These are phyloP conservation scores for Mrakia frigida DNA, from an alignment of 768 basidiomycete genomes.

Conservation along the genomic window DNA sequence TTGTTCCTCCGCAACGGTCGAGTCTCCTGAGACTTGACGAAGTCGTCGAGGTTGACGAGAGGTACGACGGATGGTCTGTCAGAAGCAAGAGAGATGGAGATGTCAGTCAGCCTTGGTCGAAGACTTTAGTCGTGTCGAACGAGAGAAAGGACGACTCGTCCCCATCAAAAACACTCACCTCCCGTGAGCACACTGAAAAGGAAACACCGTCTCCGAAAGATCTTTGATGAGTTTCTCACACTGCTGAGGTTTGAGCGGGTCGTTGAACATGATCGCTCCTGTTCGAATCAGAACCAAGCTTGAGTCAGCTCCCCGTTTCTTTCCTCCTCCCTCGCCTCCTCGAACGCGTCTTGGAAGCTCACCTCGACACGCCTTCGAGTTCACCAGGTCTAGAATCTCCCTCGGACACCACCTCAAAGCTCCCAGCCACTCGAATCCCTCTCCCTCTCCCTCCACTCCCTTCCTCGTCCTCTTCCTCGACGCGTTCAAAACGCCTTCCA, in stretches of 20 bases:
- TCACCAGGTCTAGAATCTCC: conserved; percentile 72
- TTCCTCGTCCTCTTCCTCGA: background rate
- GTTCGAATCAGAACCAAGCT: background rate
- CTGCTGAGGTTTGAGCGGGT: conserved; percentile 61
- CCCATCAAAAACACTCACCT: conserved; percentile 1
- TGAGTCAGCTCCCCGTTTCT: background rate
- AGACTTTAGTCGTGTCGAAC: background rate
- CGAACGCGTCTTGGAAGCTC: conserved; percentile 36
- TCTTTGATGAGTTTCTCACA: conserved; percentile 63
- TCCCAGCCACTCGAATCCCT: conserved; percentile 55
- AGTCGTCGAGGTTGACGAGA: background rate
- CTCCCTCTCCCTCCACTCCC: no score
- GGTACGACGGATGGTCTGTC: background rate
- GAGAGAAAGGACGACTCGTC: background rate
- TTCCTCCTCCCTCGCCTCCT: background rate
- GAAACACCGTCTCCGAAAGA: conserved; percentile 68
- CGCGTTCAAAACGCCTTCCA: conserved; percentile 31
- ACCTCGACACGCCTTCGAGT: conserved; percentile 96
- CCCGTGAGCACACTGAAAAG: conserved; percentile 96
- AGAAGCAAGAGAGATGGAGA: background rate
- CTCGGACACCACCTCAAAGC: conserved; percentile 77
- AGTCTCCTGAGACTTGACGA: background rate
- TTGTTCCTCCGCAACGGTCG: background rate
- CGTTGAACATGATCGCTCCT: conserved; percentile 99
- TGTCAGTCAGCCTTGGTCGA: background rate